Evolutionary conservation across 2,329 filamentous ascomycete genomes (phyloP).

Genomic region (Alternaria angustiovoidea): DNA sequence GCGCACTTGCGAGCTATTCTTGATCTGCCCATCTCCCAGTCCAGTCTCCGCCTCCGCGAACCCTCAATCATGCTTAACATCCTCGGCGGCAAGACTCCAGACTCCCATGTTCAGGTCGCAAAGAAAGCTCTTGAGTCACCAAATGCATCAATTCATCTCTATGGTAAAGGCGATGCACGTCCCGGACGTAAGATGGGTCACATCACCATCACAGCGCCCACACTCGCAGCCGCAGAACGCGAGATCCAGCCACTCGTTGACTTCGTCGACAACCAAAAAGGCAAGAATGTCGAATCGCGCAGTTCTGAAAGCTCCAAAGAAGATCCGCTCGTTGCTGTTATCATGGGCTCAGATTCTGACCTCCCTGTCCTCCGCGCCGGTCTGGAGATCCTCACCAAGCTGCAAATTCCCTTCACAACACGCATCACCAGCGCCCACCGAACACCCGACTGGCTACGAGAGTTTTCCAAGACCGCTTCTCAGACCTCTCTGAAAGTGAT

Average conservation of each 20-base stretch:
- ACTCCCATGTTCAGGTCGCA: constrained; percentile 69
- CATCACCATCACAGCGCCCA: constrained; percentile 78
- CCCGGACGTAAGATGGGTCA: constrained; percentile 95
- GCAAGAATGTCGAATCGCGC: constrained; percentile 39
- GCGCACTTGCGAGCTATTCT: constrained; percentile 88
- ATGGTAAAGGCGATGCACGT: constrained; percentile 85
- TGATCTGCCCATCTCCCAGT: constrained; percentile 64
- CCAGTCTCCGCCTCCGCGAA: constrained; percentile 65
- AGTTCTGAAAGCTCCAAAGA: constrained; percentile 16
- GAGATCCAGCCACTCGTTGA: constrained; percentile 75
- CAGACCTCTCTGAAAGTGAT: constrained; percentile 53
- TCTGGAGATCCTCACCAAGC: constrained; percentile 71
- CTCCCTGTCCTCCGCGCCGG: constrained; percentile 72
- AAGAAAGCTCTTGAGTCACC: constrained; percentile 65
- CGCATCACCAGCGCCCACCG: constrained; percentile 78
- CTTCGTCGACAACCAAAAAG: constrained; percentile 65
- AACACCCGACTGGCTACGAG: constrained; percentile 58
- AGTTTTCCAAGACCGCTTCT: constrained; percentile 53
- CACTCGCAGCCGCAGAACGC: constrained; percentile 72
- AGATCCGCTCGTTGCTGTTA: constrained; percentile 73
- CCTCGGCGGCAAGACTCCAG: constrained; percentile 63
- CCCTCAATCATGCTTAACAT: constrained; percentile 69
- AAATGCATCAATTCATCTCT: constrained; percentile 78
- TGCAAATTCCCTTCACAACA: constrained; percentile 74
- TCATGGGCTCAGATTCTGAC: constrained; percentile 86